These are phyloP conservation scores for Biscogniauxia sp. DNA, from an alignment of 2,329 filamentous ascomycete genomes.

Conservation along the genomic window DNA sequence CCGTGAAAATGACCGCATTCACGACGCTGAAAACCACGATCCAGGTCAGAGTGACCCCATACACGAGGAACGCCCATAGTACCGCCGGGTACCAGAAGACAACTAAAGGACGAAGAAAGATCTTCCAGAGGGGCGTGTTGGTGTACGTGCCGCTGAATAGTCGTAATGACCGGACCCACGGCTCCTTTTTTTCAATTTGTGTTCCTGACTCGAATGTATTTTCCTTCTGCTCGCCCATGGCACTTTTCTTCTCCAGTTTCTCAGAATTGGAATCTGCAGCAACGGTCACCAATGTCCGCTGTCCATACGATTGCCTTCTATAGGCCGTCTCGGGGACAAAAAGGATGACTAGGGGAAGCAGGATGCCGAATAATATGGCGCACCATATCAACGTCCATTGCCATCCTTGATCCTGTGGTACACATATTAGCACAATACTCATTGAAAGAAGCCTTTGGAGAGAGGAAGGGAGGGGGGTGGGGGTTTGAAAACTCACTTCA, in stretches of 20 bases:
- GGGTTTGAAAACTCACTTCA: conserved; percentile 27
- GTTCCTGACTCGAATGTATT: conserved; percentile 23
- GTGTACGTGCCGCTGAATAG: conserved; percentile 38
- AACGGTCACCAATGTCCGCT: conserved; percentile 11
- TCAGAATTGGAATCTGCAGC: conserved; percentile 17
- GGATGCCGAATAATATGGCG: conserved; percentile 42
- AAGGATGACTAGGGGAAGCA: conserved; percentile 43
- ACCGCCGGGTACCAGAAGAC: conserved; percentile 51
- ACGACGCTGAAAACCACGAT: conserved; percentile 46
- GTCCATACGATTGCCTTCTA: conserved; percentile 31
- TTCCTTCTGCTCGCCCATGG: conserved; percentile 16
- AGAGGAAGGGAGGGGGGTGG: too few relatives aligned
- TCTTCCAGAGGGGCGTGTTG: conserved; percentile 38
- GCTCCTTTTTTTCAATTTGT: conserved; percentile 29
- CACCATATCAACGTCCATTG: conserved; percentile 47
- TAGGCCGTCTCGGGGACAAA: conserved; percentile 53
- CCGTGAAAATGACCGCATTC: conserved; percentile 48
- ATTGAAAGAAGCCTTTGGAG: too few relatives aligned
- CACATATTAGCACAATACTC: conserved; percentile 6
- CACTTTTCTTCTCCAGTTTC: conserved; percentile 21
- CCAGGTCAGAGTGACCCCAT: conserved; percentile 42
- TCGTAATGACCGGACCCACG: conserved; percentile 33
- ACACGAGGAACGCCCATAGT: conserved; percentile 48
- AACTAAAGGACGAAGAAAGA: conserved; percentile 44
- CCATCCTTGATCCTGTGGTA: conserved; percentile 35